Evolutionary conservation across 2,329 filamentous ascomycete genomes (phyloP).

Genomic region (Talaromyces piceae): DNA sequence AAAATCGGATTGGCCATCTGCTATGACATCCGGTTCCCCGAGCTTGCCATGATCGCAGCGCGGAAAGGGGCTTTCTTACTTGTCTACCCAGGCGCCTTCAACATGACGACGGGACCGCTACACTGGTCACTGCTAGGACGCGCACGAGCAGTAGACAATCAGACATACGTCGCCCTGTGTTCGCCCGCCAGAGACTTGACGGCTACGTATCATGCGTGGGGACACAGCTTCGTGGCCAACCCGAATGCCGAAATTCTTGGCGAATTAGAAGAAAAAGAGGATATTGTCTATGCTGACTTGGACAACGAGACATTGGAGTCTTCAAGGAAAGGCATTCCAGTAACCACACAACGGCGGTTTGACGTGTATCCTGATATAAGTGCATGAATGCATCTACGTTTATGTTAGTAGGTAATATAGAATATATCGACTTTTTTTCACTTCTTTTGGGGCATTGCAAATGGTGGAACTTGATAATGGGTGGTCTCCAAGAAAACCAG

Average conservation of each 20-base stretch:
- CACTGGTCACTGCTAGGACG: conserved; percentile 84
- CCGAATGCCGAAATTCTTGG: conserved; percentile 76
- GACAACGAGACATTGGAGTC: conserved; percentile 61
- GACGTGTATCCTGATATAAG: conserved; percentile 93
- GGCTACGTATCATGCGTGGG: conserved; percentile 81
- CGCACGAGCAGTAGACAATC: conserved; percentile 84
- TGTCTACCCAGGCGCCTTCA: conserved; percentile 95
- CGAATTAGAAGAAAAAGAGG: conserved; percentile 71
- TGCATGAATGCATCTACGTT: too few species aligned
- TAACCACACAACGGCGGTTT: conserved; percentile 78
- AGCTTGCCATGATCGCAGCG: conserved; percentile 82
- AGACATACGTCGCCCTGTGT: conserved; percentile 88
- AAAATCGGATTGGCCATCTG: conserved; percentile 85
- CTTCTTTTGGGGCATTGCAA: too few species aligned
- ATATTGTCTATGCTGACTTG: conserved; percentile 67
- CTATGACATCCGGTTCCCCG: conserved; percentile 96
- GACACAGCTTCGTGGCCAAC: conserved; percentile 81
- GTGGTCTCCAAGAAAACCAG: too few species aligned
- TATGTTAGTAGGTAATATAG: too few species aligned
- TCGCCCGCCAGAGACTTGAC: conserved; percentile 75
- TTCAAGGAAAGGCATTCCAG: conserved; percentile 73
- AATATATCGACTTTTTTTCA: too few species aligned
- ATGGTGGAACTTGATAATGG: too few species aligned
- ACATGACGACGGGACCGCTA: conserved; percentile 80
- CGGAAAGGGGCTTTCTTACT: conserved; percentile 79